A percentile compares a stretch with the other conserved stretches of the same genome.
Evolutionary conservation across 2,329 filamentous ascomycete genomes (phyloP).

Genomic region (Cercospora sojina): DNA sequence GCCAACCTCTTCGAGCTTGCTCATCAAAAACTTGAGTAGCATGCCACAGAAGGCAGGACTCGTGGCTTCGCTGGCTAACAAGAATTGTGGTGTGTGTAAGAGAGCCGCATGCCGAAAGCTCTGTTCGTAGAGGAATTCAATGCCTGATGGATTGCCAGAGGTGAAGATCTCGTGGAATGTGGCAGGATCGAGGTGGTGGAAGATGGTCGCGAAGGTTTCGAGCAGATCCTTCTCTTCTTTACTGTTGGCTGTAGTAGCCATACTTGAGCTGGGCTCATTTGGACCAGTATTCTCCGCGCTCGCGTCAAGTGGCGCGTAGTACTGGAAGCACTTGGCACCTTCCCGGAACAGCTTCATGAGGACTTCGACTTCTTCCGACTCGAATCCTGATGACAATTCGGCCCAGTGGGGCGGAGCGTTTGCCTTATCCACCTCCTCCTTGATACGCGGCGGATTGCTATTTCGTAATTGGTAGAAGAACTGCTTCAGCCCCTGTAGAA

Average conservation of each 20-base stretch:
- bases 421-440: constrained; percentile 65
- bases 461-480: constrained; percentile 92
- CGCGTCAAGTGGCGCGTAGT: constrained; percentile 87
- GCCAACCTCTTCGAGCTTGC: constrained; percentile 90
- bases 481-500: constrained; percentile 93
- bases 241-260: constrained; percentile 68
- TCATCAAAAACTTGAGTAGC: constrained; percentile 96
- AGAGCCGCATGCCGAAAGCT: constrained; percentile 95
- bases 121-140: constrained; percentile 93
- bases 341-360: constrained; percentile 97
- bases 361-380: constrained; percentile 93
- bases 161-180: constrained; percentile 96
- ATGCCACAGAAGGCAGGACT: constrained; percentile 97
- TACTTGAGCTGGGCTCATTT: constrained; percentile 72
- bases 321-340: constrained; percentile 92
- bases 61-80: constrained; percentile 96
- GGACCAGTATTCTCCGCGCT: constrained; percentile 69
- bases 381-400: constrained; percentile 94
- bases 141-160: constrained; percentile 57
- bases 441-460: constrained; percentile 68
- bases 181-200: constrained; percentile 96
- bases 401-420: constrained; percentile 88
- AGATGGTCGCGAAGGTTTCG: constrained; percentile 96
- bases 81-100: constrained; percentile 94
- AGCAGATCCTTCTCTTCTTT: constrained; percentile 97